phyloP scores from a whole-genome alignment of 2,329 filamentous ascomycete genomes.

The Elsinoe perseae region DNA sequence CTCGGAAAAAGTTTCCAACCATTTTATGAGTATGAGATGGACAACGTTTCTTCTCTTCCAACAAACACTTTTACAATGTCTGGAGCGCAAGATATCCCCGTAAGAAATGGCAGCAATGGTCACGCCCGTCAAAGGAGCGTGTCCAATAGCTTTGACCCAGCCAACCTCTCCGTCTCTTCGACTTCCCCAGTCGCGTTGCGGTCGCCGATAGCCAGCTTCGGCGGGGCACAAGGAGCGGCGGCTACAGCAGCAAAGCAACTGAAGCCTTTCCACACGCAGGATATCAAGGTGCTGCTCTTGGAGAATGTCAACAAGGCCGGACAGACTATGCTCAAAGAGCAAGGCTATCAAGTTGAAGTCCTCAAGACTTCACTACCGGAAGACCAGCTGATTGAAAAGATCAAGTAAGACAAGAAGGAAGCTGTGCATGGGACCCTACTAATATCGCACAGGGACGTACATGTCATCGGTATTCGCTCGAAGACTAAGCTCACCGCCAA shows the following conservation, averaged over 20 bases:
- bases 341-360: slow-evolving; percentile 94
- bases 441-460: slow-evolving; percentile 60
- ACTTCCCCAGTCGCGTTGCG: slow-evolving; percentile 66
- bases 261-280: slow-evolving; percentile 90
- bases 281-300: slow-evolving; percentile 90
- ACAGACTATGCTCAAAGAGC: slow-evolving; percentile 67
- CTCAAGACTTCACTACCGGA: slow-evolving; percentile 85
- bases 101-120: slow-evolving; percentile 23
- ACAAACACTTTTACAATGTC: slow-evolving; percentile 24
- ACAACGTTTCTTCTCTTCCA: neutral
- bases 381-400: slow-evolving; percentile 93
- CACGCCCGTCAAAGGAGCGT: slow-evolving; percentile 23
- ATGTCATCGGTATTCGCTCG: slow-evolving; percentile 95
- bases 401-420: slow-evolving; percentile 49
- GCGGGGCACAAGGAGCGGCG: slow-evolving; percentile 34
- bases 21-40: neutral
- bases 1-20: neutral
- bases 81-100: slow-evolving; percentile 29
- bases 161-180: slow-evolving; percentile 53
- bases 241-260: slow-evolving; percentile 59
- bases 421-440: neutral
- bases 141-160: slow-evolving; percentile 30
- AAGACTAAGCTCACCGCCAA: slow-evolving; percentile 90
- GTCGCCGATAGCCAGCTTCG: slow-evolving; percentile 58
- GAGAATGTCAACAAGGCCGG: slow-evolving; percentile 95